phyloP scores from a whole-genome alignment of 2,329 filamentous ascomycete genomes.

The Aspergillus japonicus region DNA sequence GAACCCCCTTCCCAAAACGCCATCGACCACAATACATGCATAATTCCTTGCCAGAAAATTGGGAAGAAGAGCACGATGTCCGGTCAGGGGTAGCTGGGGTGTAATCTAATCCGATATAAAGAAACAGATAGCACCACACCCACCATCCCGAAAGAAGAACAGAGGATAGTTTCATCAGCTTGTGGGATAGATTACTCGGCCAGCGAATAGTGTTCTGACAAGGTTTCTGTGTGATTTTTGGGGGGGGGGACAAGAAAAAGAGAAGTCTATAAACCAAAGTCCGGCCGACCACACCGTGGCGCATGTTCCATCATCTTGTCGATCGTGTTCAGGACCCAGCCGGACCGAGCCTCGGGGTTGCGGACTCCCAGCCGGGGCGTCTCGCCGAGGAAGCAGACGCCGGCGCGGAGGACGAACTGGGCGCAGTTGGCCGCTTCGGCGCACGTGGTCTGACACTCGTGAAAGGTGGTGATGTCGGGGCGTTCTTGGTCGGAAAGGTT shows the following conservation, averaged over 20 bases:
- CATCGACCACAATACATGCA: not conserved
- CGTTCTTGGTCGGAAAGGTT: constrained; percentile 37
- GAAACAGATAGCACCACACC: not conserved
- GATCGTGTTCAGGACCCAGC: constrained; percentile 34
- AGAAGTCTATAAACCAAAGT: constrained; percentile 26
- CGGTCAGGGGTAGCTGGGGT: not conserved
- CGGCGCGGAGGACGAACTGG: constrained; percentile 33
- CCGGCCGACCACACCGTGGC: constrained; percentile 26
- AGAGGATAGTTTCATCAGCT: not conserved
- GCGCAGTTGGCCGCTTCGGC: constrained; percentile 26
- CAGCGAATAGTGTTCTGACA: not conserved
- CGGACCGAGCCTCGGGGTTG: constrained; percentile 26
- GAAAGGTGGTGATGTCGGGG: constrained; percentile 24
- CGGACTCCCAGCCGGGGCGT: constrained; percentile 33
- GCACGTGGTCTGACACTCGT: constrained; percentile 34
- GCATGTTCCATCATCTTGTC: constrained; percentile 28
- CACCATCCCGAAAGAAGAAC: constrained; percentile 1
- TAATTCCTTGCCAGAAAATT: not conserved
- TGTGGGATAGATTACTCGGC: not conserved
- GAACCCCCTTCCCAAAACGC: no score
- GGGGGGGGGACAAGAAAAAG: not conserved
- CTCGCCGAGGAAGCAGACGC: constrained; percentile 30
- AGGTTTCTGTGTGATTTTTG: no score
- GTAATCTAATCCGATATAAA: not conserved
- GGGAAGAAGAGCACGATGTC: not conserved